phyloP scores from a whole-genome alignment of 495 filamentous ascomycete species.

The Aspergillus ellipticus region DNA sequence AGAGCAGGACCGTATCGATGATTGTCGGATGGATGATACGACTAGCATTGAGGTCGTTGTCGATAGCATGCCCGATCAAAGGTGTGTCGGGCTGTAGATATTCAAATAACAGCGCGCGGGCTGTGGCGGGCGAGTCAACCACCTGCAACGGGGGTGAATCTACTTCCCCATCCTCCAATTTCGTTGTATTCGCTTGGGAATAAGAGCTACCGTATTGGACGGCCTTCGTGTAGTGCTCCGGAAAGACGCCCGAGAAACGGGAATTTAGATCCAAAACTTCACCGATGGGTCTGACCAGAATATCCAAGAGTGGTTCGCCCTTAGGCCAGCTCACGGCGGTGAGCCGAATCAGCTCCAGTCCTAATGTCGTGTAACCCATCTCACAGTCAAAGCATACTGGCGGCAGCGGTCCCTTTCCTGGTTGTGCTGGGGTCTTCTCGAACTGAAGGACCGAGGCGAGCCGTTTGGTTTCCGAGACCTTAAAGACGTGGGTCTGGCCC shows the following conservation, averaged over 20 bases:
- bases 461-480: slow-evolving; percentile 67
- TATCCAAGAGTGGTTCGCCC: slow-evolving; percentile 70
- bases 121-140: slow-evolving; percentile 64
- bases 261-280: slow-evolving; percentile 87
- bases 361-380: slow-evolving; percentile 89
- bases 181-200: slow-evolving; percentile 11
- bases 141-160: slow-evolving; percentile 52
- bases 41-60: slow-evolving; percentile 85
- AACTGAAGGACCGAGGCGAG: slow-evolving; percentile 79
- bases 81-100: slow-evolving; percentile 70
- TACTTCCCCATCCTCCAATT: slow-evolving; percentile 14
- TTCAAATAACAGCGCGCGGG: slow-evolving; percentile 68
- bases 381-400: slow-evolving; percentile 90
- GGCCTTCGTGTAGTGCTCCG: slow-evolving; percentile 68
- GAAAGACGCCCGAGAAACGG: slow-evolving; percentile 78
- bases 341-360: slow-evolving; percentile 83
- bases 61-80: slow-evolving; percentile 87
- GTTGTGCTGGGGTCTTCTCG: slow-evolving; percentile 64
- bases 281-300: slow-evolving; percentile 80
- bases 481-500: slow-evolving; percentile 78
- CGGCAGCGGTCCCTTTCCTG: slow-evolving; percentile 27
- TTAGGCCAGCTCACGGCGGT: slow-evolving; percentile 84
- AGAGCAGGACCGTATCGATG: slow-evolving; percentile 84
- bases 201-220: slow-evolving; percentile 47
- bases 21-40: slow-evolving; percentile 80